A percentile compares a stretch with the other conserved stretches of the same genome.
These are phyloP conservation scores for Backusella mclennaniae DNA, from an alignment of 192 early-diverging fungal genomes.

Conservation along the genomic window DNA sequence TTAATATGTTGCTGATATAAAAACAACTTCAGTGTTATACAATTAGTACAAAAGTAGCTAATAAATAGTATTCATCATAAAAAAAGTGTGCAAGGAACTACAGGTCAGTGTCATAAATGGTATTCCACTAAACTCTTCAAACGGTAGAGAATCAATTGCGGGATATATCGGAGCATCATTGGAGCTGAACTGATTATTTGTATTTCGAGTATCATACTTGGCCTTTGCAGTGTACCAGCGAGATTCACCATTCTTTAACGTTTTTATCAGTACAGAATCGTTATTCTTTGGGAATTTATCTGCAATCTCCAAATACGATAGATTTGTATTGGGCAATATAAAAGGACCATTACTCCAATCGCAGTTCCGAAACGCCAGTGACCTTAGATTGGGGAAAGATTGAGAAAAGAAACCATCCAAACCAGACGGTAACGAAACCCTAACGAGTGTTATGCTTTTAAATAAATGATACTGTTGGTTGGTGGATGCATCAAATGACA, in stretches of 20 bases:
- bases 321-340: background rate
- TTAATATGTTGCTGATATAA: background rate
- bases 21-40: background rate
- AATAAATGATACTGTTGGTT: background rate
- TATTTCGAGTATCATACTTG: background rate
- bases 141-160: background rate
- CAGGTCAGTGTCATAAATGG: background rate
- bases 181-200: background rate
- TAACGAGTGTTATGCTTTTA: background rate
- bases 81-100: background rate
- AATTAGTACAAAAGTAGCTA: background rate
- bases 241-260: background rate
- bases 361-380: background rate
- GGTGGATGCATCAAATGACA: background rate
- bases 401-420: background rate
- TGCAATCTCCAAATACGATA: background rate
- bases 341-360: background rate
- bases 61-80: background rate
- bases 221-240: background rate
- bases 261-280: background rate
- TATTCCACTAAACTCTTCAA: background rate
- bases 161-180: background rate
- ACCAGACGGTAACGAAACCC: background rate
- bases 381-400: background rate
- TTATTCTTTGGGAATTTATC: background rate